Evolutionary conservation across 208 protist species (phyloP).

Genomic region (Trypanosoma theileri): DNA sequence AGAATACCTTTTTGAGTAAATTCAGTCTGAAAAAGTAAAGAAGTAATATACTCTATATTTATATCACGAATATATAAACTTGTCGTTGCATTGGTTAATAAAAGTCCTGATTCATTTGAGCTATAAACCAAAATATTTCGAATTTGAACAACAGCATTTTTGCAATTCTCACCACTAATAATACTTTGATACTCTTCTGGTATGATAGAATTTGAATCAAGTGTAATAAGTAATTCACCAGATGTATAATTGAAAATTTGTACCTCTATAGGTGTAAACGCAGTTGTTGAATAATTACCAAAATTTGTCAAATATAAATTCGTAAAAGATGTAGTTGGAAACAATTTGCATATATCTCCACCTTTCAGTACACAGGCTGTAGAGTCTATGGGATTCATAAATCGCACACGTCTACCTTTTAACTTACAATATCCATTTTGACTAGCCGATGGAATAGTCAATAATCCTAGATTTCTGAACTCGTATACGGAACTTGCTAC

Average conservation of each 20-base stretch:
- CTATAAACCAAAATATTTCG: constrained; percentile 40
- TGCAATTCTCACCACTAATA: constrained; percentile 38
- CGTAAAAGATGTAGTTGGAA: constrained; percentile 39
- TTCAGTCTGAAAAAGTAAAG: constrained; percentile 43
- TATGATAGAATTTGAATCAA: constrained; percentile 29
- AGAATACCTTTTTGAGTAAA: constrained; percentile 36
- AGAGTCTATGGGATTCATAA: constrained; percentile 55
- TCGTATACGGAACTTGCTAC: not conserved
- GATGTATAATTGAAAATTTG: constrained; percentile 32
- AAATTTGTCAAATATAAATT: constrained; percentile 52
- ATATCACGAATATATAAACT: constrained; percentile 24
- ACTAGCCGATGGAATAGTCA: constrained; percentile 38
- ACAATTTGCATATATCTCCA: constrained; percentile 39
- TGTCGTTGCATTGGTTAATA: constrained; percentile 18
- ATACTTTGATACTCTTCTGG: constrained; percentile 31
- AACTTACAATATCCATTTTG: constrained; percentile 46
- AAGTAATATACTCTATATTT: constrained; percentile 13
- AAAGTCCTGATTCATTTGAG: constrained; percentile 30
- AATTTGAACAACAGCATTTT: constrained; percentile 45
- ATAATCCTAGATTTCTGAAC: constrained; percentile 37
- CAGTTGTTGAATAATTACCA: constrained; percentile 11
- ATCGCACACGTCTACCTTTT: constrained; percentile 35
- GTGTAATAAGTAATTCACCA: constrained; percentile 30
- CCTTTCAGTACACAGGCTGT: constrained; percentile 51
- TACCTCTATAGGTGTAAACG: constrained; percentile 37